phyloP scores from a whole-genome alignment of 257 asterid species.

The Scutellaria minor region DNA sequence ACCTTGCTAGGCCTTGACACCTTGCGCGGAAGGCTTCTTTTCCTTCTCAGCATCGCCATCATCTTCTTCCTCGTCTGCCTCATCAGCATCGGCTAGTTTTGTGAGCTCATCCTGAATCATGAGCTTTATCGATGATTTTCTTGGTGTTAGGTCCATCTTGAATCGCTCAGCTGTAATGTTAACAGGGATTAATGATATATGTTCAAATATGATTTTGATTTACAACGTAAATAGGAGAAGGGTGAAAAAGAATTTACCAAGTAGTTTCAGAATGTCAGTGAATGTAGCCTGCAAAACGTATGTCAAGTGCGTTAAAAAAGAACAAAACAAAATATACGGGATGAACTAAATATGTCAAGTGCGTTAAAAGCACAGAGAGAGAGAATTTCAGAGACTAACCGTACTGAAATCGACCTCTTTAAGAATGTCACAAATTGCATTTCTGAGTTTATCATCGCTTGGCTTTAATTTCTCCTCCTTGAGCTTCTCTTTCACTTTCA shows the following conservation, averaged over 20 bases:
- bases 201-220: background rate
- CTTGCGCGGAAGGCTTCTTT: slow-evolving; percentile 46
- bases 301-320: background rate
- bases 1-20: slow-evolving; percentile 52
- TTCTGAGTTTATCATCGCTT: slow-evolving; percentile 52
- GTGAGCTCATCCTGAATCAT: slow-evolving; percentile 96
- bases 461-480: slow-evolving; percentile 54
- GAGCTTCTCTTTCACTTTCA: slow-evolving; percentile 51
- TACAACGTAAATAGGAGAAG: background rate
- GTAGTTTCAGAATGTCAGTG: slow-evolving; percentile 90
- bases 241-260: slow-evolving; percentile 53
- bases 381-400: slow-evolving; percentile 45
- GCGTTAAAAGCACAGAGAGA: slow-evolving; percentile 5
- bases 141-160: slow-evolving; percentile 56
- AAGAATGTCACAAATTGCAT: slow-evolving; percentile 53
- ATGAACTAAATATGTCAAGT: background rate
- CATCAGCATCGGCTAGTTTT: slow-evolving; percentile 83
- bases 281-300: slow-evolving; percentile 80
- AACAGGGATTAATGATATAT: background rate
- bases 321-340: background rate
- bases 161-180: slow-evolving; percentile 61
- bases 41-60: slow-evolving; percentile 49
- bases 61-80: slow-evolving; percentile 62
- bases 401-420: slow-evolving; percentile 71
- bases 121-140: slow-evolving; percentile 54